Percentiles rank a stretch among this genome's conserved stretches.
phyloP scores from a whole-genome alignment of 1,284 basidiomycete species.

The Puccinia hordei region DNA sequence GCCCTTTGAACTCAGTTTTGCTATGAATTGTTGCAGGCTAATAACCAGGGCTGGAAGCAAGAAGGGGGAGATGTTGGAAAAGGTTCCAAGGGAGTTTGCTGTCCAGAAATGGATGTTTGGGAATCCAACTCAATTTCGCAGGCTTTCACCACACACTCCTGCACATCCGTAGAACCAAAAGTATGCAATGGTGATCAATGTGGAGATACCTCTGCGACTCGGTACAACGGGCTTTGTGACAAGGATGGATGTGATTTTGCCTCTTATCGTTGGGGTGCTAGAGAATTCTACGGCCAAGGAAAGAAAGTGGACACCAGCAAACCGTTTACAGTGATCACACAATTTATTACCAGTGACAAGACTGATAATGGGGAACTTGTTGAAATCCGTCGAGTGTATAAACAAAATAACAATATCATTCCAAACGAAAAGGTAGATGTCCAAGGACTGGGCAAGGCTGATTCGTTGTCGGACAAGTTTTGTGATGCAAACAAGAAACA shows the following conservation, averaged over 20 bases:
- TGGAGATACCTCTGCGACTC: neutral
- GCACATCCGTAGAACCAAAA: neutral
- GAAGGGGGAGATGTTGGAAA: constrained; percentile 59
- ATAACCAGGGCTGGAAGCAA: constrained; percentile 57
- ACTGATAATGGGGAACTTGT: neutral
- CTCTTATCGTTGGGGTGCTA: constrained; percentile 14
- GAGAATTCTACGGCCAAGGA: constrained; percentile 24
- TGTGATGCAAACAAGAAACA: constrained; percentile 22
- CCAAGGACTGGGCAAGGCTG: neutral
- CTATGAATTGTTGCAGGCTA: constrained; percentile 58
- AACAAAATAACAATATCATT: constrained; percentile 9
- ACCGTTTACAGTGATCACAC: constrained; percentile 23
- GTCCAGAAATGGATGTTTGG: constrained; percentile 64
- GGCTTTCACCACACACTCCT: constrained; percentile 22
- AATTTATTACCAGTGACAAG: constrained; percentile 16
- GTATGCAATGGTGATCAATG: constrained; percentile 2
- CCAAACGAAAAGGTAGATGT: neutral
- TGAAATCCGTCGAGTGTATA: constrained; percentile 12
- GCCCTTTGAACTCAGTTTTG: neutral
- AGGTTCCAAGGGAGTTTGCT: constrained; percentile 62
- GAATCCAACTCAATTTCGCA: constrained; percentile 22
- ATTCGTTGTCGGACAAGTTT: constrained; percentile 5
- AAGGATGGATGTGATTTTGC: constrained; percentile 40
- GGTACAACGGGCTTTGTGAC: constrained; percentile 30
- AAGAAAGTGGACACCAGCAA: constrained; percentile 30